Base-by-base conservation (phyloP, 306 rosid species). In the Oemleria cerasiformis region DNA sequence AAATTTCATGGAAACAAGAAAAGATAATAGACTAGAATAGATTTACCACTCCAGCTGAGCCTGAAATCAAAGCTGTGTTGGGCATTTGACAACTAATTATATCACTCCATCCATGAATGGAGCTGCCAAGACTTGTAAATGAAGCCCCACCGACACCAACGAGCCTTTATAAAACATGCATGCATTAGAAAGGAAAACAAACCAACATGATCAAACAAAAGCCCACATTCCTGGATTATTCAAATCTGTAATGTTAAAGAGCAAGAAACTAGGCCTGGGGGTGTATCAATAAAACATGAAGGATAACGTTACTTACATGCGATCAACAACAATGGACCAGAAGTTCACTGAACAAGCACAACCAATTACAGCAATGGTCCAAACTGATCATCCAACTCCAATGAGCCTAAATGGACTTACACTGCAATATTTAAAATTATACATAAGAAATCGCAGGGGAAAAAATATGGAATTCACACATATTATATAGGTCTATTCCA, bases 371-470 rank as follows among this genome's bases (percentile, higher is more conserved):
- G 92, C 91, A 9, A 88, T 6, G 65, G 92, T 92, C 98, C 98
- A 92, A 83, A 90, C 86, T 39, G 87, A 81, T 67, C 90, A 73
- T 71, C 98, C 98, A 77, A 90, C 91, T 65, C 96, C 97, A 73
- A 92, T 85, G 59, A 90, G 97, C 50, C 93, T 84, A 83, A 92
- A 90, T 17, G 96, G 97, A 83, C 87, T 90, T 65, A 84, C 74
- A 71, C 96, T 90, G 90, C 84, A 88, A 80, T 76, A 75, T 61
- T 71, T 40, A 20, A 56, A 71, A 25, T 4, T 58, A 58, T 7
- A 42, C 3, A 17, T 48, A 20, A 82, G 78, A 43, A n/a, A 59
- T 49, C 65, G 38, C 61, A 40, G 53, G 15, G 10, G 65, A 51
- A 71, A 65, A 48, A 72, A 25, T 14, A 41, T 39, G 20, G 63